phyloP scores from a whole-genome alignment of 2,329 filamentous ascomycete genomes.

The Stylonectria norvegica region DNA sequence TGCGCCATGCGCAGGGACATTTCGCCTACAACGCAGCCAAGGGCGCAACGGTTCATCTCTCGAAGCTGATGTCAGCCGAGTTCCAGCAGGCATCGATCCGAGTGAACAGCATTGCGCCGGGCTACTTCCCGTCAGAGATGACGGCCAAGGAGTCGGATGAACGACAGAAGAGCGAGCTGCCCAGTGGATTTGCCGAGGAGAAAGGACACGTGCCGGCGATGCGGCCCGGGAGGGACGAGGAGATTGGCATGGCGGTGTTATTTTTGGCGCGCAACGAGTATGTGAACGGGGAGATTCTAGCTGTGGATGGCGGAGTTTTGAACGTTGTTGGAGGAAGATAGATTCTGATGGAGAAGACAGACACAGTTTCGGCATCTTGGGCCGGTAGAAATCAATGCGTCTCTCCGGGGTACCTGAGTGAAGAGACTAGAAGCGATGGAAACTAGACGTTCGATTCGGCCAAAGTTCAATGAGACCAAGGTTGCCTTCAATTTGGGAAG shows the following conservation, averaged over 20 bases:
- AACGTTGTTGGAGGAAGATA: constrained; percentile 1
- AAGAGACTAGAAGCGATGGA: too few species aligned
- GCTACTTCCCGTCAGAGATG: constrained; percentile 1
- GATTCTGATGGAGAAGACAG: too few species aligned
- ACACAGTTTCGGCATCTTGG: too few species aligned
- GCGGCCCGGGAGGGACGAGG: not conserved
- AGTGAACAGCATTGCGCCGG: constrained; percentile 1
- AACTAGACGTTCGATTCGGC: too few species aligned
- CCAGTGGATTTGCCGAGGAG: not conserved
- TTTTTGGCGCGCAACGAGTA: constrained; percentile 1
- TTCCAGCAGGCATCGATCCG: not conserved
- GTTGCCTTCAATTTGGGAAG: too few species aligned
- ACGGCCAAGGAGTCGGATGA: constrained; percentile 1
- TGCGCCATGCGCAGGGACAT: not conserved
- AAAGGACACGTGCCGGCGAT: constrained; percentile 1
- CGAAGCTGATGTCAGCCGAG: constrained; percentile 1
- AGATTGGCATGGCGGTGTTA: constrained; percentile 1
- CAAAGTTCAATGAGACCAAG: too few species aligned
- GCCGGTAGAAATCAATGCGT: too few species aligned
- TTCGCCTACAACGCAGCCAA: constrained; percentile 1
- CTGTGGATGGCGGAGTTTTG: not conserved
- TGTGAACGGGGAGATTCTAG: constrained; percentile 1
- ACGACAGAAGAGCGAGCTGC: not conserved
- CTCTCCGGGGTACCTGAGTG: too few species aligned
- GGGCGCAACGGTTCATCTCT: constrained; percentile 1